Base-by-base conservation (phyloP, 225 moss, liverwort and hornwort species). In the Physcomitrium patens region DNA sequence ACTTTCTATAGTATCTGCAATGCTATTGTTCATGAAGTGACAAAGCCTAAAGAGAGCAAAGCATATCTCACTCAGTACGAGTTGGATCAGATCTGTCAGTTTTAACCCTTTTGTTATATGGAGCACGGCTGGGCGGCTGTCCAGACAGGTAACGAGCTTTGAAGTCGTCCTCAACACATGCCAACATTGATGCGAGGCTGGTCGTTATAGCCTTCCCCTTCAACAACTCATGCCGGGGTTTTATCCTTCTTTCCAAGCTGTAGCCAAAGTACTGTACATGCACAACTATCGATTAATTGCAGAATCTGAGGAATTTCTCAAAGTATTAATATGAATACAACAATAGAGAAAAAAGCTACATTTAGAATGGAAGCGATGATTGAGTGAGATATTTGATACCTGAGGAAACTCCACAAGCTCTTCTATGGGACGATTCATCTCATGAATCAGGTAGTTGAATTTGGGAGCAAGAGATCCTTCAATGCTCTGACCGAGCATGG, bases 401-500 rank as follows among this genome's bases (percentile, higher is more conserved):
- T 92, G 92, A 27, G 92, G 92, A 60, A 92, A 92, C 60, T 76
- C 82, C 67, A 92, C 85, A 27, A 92, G 67, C 76, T 92, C 92
- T 31, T 92, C 84, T 12, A 88, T 64, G 13, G 92, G 80, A 45
- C 92, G 89, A 56, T 85, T 75, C 92, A 92, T 92, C 27, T 88
- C 88, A 60, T 90, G 28, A 68, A 88, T 57, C 51, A 92, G 70
- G 77, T 80, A 92, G 26, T 90, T 58, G 62, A 80, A 80, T 73
- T 92, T 92, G 9, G 88, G 92, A 75, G 59, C 86, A 26, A 92
- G 84, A 31, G 90, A 90, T 74, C 90, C 79, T 69, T 86, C 84
- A 24, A 92, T 92, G 79, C 92, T 92, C 82, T 92, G 92, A 61
- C 92, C 86, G 37, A 92, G 88, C 90, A 92, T 85, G 55, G 92